phyloP scores from a whole-genome alignment of 345 rosid genomes.

The Aquilaria yunnanensis region DNA sequence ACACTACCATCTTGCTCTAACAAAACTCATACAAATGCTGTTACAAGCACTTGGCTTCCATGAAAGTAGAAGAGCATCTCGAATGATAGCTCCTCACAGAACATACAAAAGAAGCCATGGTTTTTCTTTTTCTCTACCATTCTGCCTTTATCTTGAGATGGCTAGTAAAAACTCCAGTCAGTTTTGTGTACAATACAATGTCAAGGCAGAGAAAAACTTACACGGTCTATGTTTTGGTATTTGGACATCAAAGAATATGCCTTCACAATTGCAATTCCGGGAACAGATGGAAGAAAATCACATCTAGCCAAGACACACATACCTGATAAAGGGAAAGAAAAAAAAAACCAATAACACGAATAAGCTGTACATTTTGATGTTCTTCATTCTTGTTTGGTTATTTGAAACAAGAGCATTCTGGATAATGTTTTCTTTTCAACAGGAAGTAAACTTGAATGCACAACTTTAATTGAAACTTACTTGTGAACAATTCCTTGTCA shows the following conservation, averaged over 20 bases:
- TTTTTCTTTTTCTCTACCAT: neutral
- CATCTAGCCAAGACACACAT: constrained; percentile 96
- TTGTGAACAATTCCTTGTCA: constrained; percentile 50
- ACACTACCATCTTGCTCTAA: too few relatives aligned
- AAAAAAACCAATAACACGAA: neutral
- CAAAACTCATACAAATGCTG: too few relatives aligned
- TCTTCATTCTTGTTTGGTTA: neutral
- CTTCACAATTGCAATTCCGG: constrained; percentile 78
- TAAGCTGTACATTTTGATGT: neutral
- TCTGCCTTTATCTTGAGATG: neutral
- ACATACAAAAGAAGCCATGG: neutral
- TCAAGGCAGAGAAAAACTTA: constrained; percentile 28
- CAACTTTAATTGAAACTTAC: constrained; percentile 24
- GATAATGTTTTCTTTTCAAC: neutral
- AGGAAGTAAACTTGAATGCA: neutral
- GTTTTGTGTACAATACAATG: neutral
- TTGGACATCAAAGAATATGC: constrained; percentile 68
- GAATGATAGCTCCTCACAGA: neutral
- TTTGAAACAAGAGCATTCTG: neutral
- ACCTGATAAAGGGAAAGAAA: constrained; percentile 31
- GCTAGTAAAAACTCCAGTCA: neutral
- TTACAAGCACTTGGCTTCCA: too few relatives aligned
- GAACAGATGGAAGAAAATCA: constrained; percentile 89
- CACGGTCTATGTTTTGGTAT: constrained; percentile 69
- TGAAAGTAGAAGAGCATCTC: neutral